Evolutionary conservation across 2,329 filamentous ascomycete genomes (phyloP), one percentile per base, ranked within the genome.

Genomic region (Achaetomium macrosporum): DNA sequence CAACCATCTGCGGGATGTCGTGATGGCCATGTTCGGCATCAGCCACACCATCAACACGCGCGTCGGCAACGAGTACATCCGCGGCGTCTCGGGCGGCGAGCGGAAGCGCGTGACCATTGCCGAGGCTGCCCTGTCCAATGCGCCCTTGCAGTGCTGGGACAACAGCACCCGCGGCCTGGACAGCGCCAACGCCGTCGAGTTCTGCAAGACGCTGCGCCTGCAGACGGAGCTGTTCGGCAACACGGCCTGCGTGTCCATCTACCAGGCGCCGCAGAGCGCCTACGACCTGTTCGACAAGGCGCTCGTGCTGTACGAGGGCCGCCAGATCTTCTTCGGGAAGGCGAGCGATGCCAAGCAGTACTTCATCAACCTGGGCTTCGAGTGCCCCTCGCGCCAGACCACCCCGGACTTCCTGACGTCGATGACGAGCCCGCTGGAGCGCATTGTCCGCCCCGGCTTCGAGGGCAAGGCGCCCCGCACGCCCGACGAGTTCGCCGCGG

Each of bases 1-100:
- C 30, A 73, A 77, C 59, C 83, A 87, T 58, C 71, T 87, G 58
- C 78, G 84, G 31, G 84, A 89, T 65, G 83, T 88, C 41, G 78
- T 85, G 57, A 87, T 88, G 85, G 84, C 85, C 61, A 82, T 86
- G 70, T 88, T 86, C 57, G 86, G 86, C 57, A 87, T 89, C 59
- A 77, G 78, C 13, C 86, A 90, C 69, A 89, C 85, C 1, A 66
- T 84, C 64, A 84, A 89, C 70, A 89, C 85, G 3, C 76, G 78
- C 15, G 85, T 90, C 19, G 86, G 86, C 45, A 88, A 89, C 68
- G 85, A 89, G 68, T 89, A 82, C 64, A 73, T 89, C 30, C 83
- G 86, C 53, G 86, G 86, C 67, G 85, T 90, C 10, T 85, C 81
- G 29, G 86, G 86, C 64, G 87, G 86, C 64, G 85, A 90, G 74